Evolutionary conservation across 2,329 filamentous ascomycete genomes (phyloP), one percentile per base, ranked within the genome.

Genomic region (Colletotrichum sublineola): DNA sequence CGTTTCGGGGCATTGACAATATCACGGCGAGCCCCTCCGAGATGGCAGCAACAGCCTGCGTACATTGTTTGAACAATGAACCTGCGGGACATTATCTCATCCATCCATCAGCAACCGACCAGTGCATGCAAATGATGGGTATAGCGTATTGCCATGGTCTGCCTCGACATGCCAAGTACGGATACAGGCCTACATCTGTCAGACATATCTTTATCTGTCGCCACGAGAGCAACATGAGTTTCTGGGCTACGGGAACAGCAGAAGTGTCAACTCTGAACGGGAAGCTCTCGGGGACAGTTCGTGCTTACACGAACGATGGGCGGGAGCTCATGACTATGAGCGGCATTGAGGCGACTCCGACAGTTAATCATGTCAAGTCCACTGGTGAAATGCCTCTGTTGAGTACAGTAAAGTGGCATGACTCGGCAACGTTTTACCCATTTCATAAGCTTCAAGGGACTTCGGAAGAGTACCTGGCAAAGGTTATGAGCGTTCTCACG

Each of bases 81-180:
- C 15, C 56, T 36, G n/a, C 4, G n/a, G 36, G 38, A 40, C 38
- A 40, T 1, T 67, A 83, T 60, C 76, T 79, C n/a, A 75, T 85
- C 15, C 84, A 85, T 57, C 83, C 84, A 0, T 77, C 78, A 2
- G 80, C 79, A 60, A 77, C 84, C 29, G 83, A 84, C 67, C 73
- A 76, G n/a, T 78, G 75, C 46, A 64, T 82, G 24, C 81, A 82
- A 61, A 73, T 79, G 1, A 67, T 77, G 9, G 75, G 77, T 58
- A 71, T 77, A 5, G 78, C 78, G 8, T 63, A 18, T 5, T 67
- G 65, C 18, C 56, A 62, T 24, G 56, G 65, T 1, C 56, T 40
- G 18, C 44, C 44, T 5, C 42, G 65, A 29, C 52, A 67, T 6
- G 48, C 56, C 24, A 62, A 62, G 46, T 62, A 62, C 15, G n/a